Conservation (phyloP, 106 monocot species). For the Acorus gramineus region DNA sequence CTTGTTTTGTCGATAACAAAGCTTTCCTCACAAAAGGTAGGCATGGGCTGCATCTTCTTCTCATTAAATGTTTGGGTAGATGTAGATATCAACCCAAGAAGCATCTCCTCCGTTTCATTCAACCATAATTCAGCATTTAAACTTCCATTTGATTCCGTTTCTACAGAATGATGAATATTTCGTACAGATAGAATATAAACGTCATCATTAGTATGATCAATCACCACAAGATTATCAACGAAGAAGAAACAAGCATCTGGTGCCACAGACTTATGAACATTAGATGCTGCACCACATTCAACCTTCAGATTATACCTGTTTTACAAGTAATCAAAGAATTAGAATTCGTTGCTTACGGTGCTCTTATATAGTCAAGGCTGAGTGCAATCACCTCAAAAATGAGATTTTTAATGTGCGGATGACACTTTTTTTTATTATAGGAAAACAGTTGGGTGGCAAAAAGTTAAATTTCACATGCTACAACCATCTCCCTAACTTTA, state of each 20-base stretch:
- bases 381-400: too few species aligned
- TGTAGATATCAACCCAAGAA: conserved; percentile 39
- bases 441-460: too few species aligned
- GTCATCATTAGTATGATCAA: conserved; percentile 76
- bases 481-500: too few species aligned
- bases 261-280: conserved; percentile 48
- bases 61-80: conserved; percentile 16
- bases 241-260: conserved; percentile 99
- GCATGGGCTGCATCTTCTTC: conserved; percentile 5
- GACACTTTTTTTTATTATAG: too few species aligned
- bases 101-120: conserved; percentile 63
- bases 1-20: conserved; percentile 75
- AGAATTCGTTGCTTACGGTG: too few species aligned
- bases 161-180: conserved; percentile 13
- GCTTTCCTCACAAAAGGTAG: not conserved
- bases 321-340: too few species aligned
- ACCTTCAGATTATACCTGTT: conserved; percentile 84
- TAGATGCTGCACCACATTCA: conserved; percentile 85
- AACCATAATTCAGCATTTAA: conserved; percentile 41
- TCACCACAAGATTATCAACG: conserved; percentile 65
- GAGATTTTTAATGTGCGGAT: too few species aligned
- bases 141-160: not conserved
- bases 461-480: too few species aligned
- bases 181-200: conserved; percentile 64
- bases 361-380: too few species aligned